phyloP scores from a whole-genome alignment of 148 eudicot genomes.

The Heliamphora exappendiculata region DNA sequence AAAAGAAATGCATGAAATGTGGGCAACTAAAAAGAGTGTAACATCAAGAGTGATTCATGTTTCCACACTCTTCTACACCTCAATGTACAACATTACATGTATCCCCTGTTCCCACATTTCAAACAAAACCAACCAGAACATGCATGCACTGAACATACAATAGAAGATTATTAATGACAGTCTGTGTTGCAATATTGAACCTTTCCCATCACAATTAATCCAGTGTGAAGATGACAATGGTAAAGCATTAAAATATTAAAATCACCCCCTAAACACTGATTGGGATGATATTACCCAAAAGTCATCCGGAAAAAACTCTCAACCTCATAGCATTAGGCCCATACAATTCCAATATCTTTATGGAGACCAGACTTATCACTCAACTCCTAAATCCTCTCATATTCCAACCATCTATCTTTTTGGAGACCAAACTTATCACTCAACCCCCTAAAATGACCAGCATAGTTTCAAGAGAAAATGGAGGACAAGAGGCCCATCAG shows the following conservation, averaged over 20 bases:
- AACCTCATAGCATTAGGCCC: too few relatives aligned
- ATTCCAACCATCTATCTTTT: too few relatives aligned
- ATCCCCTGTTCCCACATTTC: background rate
- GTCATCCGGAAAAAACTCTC: too few relatives aligned
- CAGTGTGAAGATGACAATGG: background rate
- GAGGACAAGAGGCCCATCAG: too few relatives aligned
- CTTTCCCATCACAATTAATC: background rate
- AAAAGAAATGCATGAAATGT: background rate
- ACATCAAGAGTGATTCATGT: background rate
- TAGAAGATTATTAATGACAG: background rate
- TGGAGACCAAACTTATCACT: too few relatives aligned
- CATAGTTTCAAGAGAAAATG: too few relatives aligned
- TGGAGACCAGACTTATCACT: too few relatives aligned
- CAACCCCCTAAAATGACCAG: too few relatives aligned
- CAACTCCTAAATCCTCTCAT: too few relatives aligned
- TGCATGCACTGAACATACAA: background rate
- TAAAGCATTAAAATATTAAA: background rate
- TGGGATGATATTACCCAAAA: too few relatives aligned
- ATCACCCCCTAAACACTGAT: too few relatives aligned
- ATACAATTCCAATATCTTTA: too few relatives aligned
- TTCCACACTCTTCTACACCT: background rate
- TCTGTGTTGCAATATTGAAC: background rate
- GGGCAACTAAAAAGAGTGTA: background rate
- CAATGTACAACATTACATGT: background rate
- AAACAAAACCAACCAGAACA: conserved; percentile 1